Base-by-base conservation (phyloP, 1,284 basidiomycete genomes). In the Pseudozyma pruni region DNA sequence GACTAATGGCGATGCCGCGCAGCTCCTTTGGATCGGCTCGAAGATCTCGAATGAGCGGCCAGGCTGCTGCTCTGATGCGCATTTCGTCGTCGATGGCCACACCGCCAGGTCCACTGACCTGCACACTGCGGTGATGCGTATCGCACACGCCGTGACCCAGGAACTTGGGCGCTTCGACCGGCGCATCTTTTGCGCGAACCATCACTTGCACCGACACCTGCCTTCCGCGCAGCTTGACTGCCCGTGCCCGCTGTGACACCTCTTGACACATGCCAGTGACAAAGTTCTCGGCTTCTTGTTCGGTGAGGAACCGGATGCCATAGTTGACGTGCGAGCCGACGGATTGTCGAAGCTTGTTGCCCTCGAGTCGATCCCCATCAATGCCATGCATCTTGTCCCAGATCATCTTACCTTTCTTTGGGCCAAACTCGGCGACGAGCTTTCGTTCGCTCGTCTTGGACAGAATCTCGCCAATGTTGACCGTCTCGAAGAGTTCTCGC, bases 81-180 rank as follows among this genome's bases (percentile, higher is more conserved):
- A 84, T 85, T 1, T 86, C 84, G 68, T 95, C 89, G 77, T 89
- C 89, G 0, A 92, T 93, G 3, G 92, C 88, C 20, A 56, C 58
- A 5, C 62, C 64, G 9, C 52, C 62, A 0, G 70, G 62, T 2
- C 58, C 60, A 8, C 85, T 83, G 1, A 94, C 84, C 1, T 87
- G 83, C 0, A 84, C 84, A 69, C 91, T 90, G 79, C 90, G 91
- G 80, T 89, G 93, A 84, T 90, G 91, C 0, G 89, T 86, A 51
- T 94, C 89, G 81, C 94, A 97, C 10, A 87, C 83, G 1, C 95
- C 95, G 77, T 98, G 94, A 0, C 95, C 95, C 72, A 98, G 86
- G 70, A 97, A 97, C 91, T 98, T 98, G 0, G 94, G 90, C n/a
- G 92, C 88, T 78, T 98, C 96, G 11, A 91, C 85, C 0, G 94